Evolutionary conservation across 768 basidiomycete species (phyloP), one percentile per base, ranked within the genome.

Genomic region (Suillus placidus): DNA sequence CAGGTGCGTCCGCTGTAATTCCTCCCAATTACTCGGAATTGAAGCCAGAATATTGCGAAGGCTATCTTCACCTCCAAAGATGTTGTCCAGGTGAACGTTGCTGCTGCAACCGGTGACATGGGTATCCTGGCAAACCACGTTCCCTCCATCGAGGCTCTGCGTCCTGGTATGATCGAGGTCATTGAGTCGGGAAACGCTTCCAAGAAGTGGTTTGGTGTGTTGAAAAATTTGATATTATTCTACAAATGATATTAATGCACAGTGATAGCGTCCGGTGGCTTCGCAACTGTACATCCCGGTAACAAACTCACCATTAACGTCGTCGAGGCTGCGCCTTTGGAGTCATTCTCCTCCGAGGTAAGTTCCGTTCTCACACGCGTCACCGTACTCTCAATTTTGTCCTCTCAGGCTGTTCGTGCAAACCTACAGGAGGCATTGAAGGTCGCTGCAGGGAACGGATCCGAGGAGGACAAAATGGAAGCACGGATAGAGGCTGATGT

Each of bases 71-170:
- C 86, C 66, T 95, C 95, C 30, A 79, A 88, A 71, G 96, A 96
- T 78, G 97, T 98, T 65, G 88, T 93, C 26, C 97, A 99, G 80
- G 97, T 99, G 71, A 98, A 98, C 82, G 82, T 98, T 72, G 82
- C 95, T 42, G 97, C 95, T 47, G 93, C 90, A 63, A 90, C 94
- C 4, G 97, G 97, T 74, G 96, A 98, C 80, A 98, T 99, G 95
- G 97, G 97, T 84, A 93, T 99, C 72, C 89, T 99, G 67, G 94
- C 97, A 72, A 97, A 97, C 85, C 97, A 99, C 81, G 95, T 98
- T 63, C 91, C 97, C 37, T 92, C 95, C n/a, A 92, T 99, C 65
- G 97, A 99, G 79, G 85, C 97, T 57, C 85, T 99, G 63, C 92
- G 93, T 75, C 92, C 97, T 49, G 97, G 97, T 76, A 84, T 99